Percentiles rank a stretch among this genome's conserved stretches.
phyloP scores from a whole-genome alignment of 1,284 basidiomycete genomes.

The Cutaneotrichosporon arboriforme region DNA sequence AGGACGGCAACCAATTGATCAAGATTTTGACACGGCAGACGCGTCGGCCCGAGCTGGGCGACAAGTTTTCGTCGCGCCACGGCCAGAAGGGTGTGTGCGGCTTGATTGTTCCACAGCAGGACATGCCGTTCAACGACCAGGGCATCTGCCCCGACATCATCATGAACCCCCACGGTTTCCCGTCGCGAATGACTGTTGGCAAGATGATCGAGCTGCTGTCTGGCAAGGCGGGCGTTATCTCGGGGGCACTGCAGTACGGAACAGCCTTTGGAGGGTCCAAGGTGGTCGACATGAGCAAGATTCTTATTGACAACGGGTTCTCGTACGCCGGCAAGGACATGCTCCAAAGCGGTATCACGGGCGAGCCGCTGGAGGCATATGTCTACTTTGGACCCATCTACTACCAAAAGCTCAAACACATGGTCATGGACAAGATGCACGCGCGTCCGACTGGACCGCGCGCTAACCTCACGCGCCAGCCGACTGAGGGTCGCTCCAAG shows the following conservation, averaged over 20 bases:
- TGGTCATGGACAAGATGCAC: constrained; percentile 99
- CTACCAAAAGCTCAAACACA: constrained; percentile 77
- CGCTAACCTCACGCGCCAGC: constrained; percentile 93
- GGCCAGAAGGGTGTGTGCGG: constrained; percentile 99
- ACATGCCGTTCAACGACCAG: constrained; percentile 98
- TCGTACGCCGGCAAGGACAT: constrained; percentile 97
- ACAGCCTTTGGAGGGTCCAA: constrained; percentile 98
- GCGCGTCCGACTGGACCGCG: constrained; percentile 93
- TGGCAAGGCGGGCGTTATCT: constrained; percentile 64
- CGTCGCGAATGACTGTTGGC: constrained; percentile 98
- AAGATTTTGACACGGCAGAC: constrained; percentile 99
- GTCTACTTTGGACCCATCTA: constrained; percentile 99
- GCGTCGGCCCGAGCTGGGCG: constrained; percentile 89
- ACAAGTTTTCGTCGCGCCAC: constrained; percentile 97
- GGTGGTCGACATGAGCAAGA: constrained; percentile 97
- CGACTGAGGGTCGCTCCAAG: constrained; percentile 94
- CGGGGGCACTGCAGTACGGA: constrained; percentile 48
- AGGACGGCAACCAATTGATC: constrained; percentile 92
- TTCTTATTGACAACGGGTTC: constrained; percentile 92
- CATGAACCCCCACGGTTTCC: constrained; percentile 99
- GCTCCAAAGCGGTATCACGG: constrained; percentile 95
- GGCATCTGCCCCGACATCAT: constrained; percentile 96
- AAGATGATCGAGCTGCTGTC: constrained; percentile 99
- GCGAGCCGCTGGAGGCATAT: constrained; percentile 91
- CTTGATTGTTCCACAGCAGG: constrained; percentile 95